These are phyloP conservation scores for Anastatica hierochuntica DNA, from an alignment of 345 rosid genomes.

Conservation along the genomic window DNA sequence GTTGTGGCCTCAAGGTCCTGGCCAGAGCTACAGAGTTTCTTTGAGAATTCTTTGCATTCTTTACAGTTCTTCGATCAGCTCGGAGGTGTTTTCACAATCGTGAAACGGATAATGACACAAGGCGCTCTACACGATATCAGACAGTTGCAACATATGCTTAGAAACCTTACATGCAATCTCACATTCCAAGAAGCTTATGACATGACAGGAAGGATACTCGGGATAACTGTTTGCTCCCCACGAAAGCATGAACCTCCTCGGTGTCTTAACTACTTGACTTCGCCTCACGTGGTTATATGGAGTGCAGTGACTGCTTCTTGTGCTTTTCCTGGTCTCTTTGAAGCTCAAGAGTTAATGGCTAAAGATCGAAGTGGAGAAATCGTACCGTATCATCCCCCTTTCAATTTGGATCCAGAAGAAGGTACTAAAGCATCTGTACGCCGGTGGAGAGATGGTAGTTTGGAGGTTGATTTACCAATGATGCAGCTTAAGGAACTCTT, in stretches of 20 bases:
- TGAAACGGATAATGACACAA: constrained; percentile 73
- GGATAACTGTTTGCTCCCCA: constrained; percentile 93
- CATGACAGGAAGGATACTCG: constrained; percentile 89
- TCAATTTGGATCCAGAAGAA: constrained; percentile 71
- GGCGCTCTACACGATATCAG: constrained; percentile 93
- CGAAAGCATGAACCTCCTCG: constrained; percentile 99
- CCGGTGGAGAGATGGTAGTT: constrained; percentile 97
- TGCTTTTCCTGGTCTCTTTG: constrained; percentile 96
- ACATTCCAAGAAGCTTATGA: constrained; percentile 99
- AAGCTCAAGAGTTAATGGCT: constrained; percentile 98
- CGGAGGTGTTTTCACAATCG: constrained; percentile 77
- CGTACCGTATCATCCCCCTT: constrained; percentile 95
- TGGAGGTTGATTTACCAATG: constrained; percentile 97
- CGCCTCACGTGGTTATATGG: constrained; percentile 99
- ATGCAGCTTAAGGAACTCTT: constrained; percentile 95
- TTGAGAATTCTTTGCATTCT: constrained; percentile 70
- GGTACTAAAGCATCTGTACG: constrained; percentile 54
- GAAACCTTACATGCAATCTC: constrained; percentile 83
- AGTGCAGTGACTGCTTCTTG: constrained; percentile 98
- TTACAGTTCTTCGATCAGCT: constrained; percentile 89
- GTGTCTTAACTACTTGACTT: constrained; percentile 92
- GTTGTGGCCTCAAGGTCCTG: constrained; percentile 84
- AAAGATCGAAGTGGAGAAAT: constrained; percentile 91
- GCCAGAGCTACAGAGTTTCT: constrained; percentile 93
- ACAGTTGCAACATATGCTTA: constrained; percentile 80